These are phyloP conservation scores for Xylariaceae sp. DNA, from an alignment of 2,329 filamentous ascomycete species.

Conservation along the genomic window DNA sequence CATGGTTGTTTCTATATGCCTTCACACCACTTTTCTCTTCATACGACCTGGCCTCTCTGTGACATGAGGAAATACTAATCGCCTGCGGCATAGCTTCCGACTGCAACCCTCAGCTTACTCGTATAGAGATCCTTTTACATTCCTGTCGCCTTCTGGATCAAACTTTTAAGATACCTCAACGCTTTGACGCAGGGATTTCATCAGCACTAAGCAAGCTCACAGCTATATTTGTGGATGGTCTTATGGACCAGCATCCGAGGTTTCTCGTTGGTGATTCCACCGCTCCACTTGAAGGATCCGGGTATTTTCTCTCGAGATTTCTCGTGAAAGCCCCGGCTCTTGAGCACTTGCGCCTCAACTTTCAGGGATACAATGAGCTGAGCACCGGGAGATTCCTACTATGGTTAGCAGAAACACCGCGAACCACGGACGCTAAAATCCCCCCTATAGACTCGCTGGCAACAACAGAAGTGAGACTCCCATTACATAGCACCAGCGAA, in stretches of 20 bases:
- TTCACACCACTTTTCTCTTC: conserved; percentile 30
- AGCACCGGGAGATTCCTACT: conserved; percentile 43
- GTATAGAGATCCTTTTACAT: conserved; percentile 57
- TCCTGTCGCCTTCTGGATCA: conserved; percentile 44
- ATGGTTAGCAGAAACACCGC: conserved; percentile 45
- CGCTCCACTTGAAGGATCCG: neutral
- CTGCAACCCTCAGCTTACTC: conserved; percentile 39
- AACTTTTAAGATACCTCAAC: conserved; percentile 55
- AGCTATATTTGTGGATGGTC: conserved; percentile 50
- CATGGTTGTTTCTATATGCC: neutral
- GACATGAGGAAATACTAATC: conserved; percentile 9
- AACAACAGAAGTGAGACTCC: conserved; percentile 10
- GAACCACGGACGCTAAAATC: neutral
- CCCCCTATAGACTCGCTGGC: neutral
- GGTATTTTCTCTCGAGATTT: conserved; percentile 44
- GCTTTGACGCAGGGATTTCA: conserved; percentile 44
- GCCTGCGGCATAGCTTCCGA: conserved; percentile 9
- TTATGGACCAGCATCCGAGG: conserved; percentile 25
- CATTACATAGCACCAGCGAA: neutral
- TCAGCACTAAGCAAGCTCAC: conserved; percentile 54
- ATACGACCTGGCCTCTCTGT: neutral
- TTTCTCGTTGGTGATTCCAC: neutral
- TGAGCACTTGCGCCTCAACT: conserved; percentile 61
- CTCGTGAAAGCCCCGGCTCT: conserved; percentile 51
- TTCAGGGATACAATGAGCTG: conserved; percentile 32